phyloP scores from a whole-genome alignment of 305 asterid species.

The Rubia peregrina region DNA sequence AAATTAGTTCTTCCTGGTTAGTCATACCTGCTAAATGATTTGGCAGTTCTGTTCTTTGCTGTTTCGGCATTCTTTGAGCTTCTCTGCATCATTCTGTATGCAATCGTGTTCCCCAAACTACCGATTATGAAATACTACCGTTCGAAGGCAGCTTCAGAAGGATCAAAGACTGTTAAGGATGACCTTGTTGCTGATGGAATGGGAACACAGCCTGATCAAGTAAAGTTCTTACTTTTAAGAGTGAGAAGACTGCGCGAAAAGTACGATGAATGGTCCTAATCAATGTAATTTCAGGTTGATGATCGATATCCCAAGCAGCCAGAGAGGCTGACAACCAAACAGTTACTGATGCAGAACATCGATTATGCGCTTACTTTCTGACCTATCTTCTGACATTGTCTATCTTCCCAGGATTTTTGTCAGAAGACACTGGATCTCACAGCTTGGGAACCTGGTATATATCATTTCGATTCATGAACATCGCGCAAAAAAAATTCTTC shows the following conservation, averaged over 20 bases:
- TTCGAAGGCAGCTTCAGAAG: slow-evolving; percentile 40
- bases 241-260: neutral
- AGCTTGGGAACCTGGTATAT: slow-evolving; percentile 34
- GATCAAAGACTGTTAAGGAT: slow-evolving; percentile 40
- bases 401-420: slow-evolving; percentile 43
- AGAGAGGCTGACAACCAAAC: slow-evolving; percentile 29
- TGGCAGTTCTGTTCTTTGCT: slow-evolving; percentile 36
- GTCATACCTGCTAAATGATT: neutral
- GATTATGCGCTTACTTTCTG: slow-evolving; percentile 35
- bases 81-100: slow-evolving; percentile 34
- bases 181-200: slow-evolving; percentile 44
- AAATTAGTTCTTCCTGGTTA: neutral
- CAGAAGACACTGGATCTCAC: slow-evolving; percentile 39
- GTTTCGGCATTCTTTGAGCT: slow-evolving; percentile 39
- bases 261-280: neutral
- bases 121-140: slow-evolving; percentile 40
- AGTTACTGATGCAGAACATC: slow-evolving; percentile 25
- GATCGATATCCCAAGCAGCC: slow-evolving; percentile 11
- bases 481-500: too few species aligned
- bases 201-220: slow-evolving; percentile 15
- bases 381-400: slow-evolving; percentile 34
- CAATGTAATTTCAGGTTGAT: slow-evolving; percentile 11
- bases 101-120: slow-evolving; percentile 36
- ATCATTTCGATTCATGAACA: neutral
- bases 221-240: neutral